Base-by-base conservation (phyloP, 1,284 basidiomycete genomes). In the Ganoderma leucocontextum region DNA sequence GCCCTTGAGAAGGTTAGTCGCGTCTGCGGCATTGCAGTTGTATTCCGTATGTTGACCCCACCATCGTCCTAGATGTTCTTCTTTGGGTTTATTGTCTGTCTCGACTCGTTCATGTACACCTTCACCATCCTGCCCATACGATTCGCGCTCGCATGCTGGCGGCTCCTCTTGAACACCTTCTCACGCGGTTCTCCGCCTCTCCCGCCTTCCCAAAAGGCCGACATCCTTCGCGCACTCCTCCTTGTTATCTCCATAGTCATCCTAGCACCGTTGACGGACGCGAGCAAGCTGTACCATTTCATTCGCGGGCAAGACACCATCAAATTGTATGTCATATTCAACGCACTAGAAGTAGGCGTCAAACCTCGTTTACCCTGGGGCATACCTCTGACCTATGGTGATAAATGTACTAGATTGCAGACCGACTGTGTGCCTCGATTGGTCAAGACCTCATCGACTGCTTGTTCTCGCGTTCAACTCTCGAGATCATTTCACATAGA, bases 271-370 rank as follows among this genome's bases (percentile, higher is more conserved):
- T 85, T 97, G 39, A 97, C 97, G 5, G 97, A 99, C 78, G 94
- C 96, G 13, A 98, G 96, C 82, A 98, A 98, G 82, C 98, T 99
- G 79, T 99, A 99, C 76, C 98, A 99, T 78, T 94, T 93, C 22
- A 98, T 99, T 63, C 91, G 98, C n/a, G 98, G 97, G 0, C 98
- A 99, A 81, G 96, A 98, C 76, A 97, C 95, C 2, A 97, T 99
- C 84, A 99, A 99, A 83, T 84, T 99, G 65, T 99, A 99, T 82
- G 98, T 99, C 71, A 98, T 99, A 70, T 99, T 99, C 84, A 99
- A 99, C 79, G 97, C 96, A 10, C 86, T 98, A 17, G 96, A 98
- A 87, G 96, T 96, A 80, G 64, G 85, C 71, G 42, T 67, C 49
- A 62, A 36, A 22, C 42, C 42, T 62, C 25, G 47, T 52, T 52